Percentiles rank a stretch among this genome's conserved stretches.
These are phyloP conservation scores for Ceratopteris richardii DNA, from an alignment of 75 land plant species.

Conservation along the genomic window DNA sequence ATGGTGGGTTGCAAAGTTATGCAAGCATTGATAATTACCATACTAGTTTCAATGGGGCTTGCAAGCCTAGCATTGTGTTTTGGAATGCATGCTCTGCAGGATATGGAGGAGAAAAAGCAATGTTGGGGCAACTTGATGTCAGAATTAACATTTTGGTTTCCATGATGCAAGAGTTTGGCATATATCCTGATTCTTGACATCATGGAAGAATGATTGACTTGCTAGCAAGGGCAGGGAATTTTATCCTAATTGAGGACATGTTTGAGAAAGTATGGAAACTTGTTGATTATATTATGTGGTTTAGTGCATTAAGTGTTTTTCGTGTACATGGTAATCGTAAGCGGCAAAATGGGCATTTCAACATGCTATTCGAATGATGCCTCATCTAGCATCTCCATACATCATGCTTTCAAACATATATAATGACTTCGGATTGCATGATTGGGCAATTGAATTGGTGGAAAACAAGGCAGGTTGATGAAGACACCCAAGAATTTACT, in stretches of 20 bases:
- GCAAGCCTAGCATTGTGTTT: slow-evolving; percentile 5
- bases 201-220: slow-evolving; percentile 26
- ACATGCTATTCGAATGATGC: slow-evolving; percentile 17
- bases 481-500: no score
- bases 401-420: slow-evolving; percentile 33
- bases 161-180: slow-evolving; percentile 8
- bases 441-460: no score
- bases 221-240: slow-evolving; percentile 18
- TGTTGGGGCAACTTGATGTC: slow-evolving; percentile 18
- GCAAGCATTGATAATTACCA: slow-evolving; percentile 11
- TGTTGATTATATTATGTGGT: slow-evolving; percentile 28
- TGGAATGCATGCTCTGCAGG: slow-evolving; percentile 30
- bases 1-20: no score
- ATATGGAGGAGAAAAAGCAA: slow-evolving; percentile 25
- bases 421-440: not conserved
- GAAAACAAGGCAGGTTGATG: no score
- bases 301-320: slow-evolving; percentile 32
- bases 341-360: slow-evolving; percentile 20
- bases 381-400: slow-evolving; percentile 20
- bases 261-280: slow-evolving; percentile 24
- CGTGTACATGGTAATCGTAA: slow-evolving; percentile 21
- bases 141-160: slow-evolving; percentile 8
- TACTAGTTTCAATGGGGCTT: slow-evolving; percentile 2
- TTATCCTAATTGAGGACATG: slow-evolving; percentile 17
- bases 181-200: slow-evolving; percentile 15